Conservation (phyloP, 192 early-diverging fungal species). For the Chytriomyces hyalinus region DNA sequence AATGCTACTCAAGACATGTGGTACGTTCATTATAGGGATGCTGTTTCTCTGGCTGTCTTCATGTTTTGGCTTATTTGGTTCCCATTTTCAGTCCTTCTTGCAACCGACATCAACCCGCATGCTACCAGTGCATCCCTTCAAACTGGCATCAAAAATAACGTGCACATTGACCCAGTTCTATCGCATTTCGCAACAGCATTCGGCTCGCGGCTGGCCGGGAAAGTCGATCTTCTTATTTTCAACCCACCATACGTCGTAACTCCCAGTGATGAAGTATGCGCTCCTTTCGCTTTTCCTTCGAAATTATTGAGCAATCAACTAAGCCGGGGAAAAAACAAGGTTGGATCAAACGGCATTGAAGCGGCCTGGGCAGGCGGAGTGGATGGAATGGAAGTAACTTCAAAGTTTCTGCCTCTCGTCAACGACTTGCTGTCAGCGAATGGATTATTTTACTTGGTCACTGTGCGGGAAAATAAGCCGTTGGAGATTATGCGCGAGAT, state of each 20-base stretch:
- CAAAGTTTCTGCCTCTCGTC: conserved; percentile 75
- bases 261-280: conserved; percentile 69
- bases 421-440: conserved; percentile 67
- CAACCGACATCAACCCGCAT: conserved; percentile 83
- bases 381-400: conserved; percentile 87
- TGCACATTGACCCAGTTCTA: conserved; percentile 67
- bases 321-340: too few species aligned
- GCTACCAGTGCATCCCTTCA: conserved; percentile 70
- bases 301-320: too few species aligned
- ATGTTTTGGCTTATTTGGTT: not conserved
- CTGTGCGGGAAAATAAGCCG: conserved; percentile 86
- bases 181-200: conserved; percentile 68
- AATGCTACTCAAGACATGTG: not conserved
- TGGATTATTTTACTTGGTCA: conserved; percentile 85
- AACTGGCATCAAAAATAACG: conserved; percentile 65
- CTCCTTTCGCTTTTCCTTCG: too few species aligned
- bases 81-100: conserved; percentile 52
- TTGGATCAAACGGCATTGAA: conserved; percentile 68
- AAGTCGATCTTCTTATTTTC: conserved; percentile 83
- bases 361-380: conserved; percentile 93
- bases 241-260: conserved; percentile 98
- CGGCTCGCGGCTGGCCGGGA: conserved; percentile 54
- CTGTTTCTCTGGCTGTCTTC: conserved; percentile 4
- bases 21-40: not conserved
- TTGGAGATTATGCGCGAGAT: conserved; percentile 75